Evolutionary conservation across 805 yeast genomes (phyloP).

Genomic region (Saturnispora silvae): DNA sequence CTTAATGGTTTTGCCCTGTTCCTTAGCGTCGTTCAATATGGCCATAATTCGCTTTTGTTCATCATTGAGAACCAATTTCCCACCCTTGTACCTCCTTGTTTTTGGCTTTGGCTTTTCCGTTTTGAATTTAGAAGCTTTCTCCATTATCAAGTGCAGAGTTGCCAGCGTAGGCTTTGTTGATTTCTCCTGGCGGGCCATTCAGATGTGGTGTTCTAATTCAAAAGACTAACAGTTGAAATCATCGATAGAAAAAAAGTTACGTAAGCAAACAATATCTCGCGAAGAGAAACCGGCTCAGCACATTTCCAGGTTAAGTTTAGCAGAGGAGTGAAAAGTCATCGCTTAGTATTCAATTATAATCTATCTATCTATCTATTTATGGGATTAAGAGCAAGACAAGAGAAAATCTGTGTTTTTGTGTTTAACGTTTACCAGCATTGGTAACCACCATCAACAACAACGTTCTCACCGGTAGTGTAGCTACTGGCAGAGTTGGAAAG

Average conservation of each 20-base stretch:
- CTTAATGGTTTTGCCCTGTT: slow-evolving; percentile 14
- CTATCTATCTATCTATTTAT: too few relatives aligned
- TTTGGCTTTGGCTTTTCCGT: slow-evolving; percentile 40
- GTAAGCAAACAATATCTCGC: too few relatives aligned
- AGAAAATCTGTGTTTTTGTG: too few relatives aligned
- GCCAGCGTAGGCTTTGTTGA: slow-evolving; percentile 1
- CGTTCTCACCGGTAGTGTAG: slow-evolving; percentile 76
- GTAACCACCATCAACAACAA: slow-evolving; percentile 82
- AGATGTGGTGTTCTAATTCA: not conserved
- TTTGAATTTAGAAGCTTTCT: slow-evolving; percentile 47
- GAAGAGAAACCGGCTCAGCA: too few relatives aligned
- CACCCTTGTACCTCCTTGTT: slow-evolving; percentile 58
- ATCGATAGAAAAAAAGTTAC: too few relatives aligned
- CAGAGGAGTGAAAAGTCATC: too few relatives aligned
- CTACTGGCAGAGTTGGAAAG: slow-evolving; percentile 60
- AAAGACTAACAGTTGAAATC: not conserved
- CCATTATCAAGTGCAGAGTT: slow-evolving; percentile 29
- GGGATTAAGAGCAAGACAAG: too few relatives aligned
- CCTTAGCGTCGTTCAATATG: slow-evolving; percentile 23
- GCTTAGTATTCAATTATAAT: too few relatives aligned
- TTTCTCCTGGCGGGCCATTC: not conserved
- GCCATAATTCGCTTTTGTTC: slow-evolving; percentile 58
- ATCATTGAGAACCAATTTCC: slow-evolving; percentile 63
- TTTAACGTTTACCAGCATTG: slow-evolving; percentile 56
- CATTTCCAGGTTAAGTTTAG: too few relatives aligned